Evolutionary conservation across 805 yeast genomes (phyloP).

Genomic region (Barnettozyma botsteinii): DNA sequence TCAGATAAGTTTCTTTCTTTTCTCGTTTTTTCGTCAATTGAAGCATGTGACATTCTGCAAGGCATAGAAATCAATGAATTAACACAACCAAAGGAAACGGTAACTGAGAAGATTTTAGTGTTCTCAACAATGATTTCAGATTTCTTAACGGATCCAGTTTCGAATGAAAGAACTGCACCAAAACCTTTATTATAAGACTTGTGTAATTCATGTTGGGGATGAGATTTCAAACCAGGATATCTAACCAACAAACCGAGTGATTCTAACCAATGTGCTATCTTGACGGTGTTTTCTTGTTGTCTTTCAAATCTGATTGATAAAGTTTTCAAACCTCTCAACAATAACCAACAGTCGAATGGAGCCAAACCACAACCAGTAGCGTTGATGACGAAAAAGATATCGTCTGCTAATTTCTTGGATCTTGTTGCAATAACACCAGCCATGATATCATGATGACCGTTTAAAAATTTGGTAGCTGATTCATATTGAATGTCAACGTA

Average conservation of each 20-base stretch:
- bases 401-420: slow-evolving; percentile 56
- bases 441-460: slow-evolving; percentile 96
- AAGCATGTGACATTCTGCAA: slow-evolving; percentile 95
- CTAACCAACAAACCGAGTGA: slow-evolving; percentile 60
- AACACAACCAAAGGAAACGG: slow-evolving; percentile 93
- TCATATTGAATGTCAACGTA: slow-evolving; percentile 89
- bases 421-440: slow-evolving; percentile 85
- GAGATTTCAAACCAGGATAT: slow-evolving; percentile 78
- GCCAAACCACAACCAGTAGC: slow-evolving; percentile 88
- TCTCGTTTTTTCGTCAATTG: slow-evolving; percentile 82
- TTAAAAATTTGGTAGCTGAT: slow-evolving; percentile 85
- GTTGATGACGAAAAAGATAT: slow-evolving; percentile 71
- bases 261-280: slow-evolving; percentile 69
- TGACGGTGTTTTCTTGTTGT: slow-evolving; percentile 77
- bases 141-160: slow-evolving; percentile 67
- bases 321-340: slow-evolving; percentile 84
- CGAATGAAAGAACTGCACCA: slow-evolving; percentile 86
- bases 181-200: slow-evolving; percentile 71
- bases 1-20: slow-evolving; percentile 88
- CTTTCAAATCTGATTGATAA: slow-evolving; percentile 79
- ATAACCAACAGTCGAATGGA: slow-evolving; percentile 90
- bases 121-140: slow-evolving; percentile 71
- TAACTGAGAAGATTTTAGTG: slow-evolving; percentile 75
- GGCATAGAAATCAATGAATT: slow-evolving; percentile 91
- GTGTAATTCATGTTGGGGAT: slow-evolving; percentile 80